phyloP scores from a whole-genome alignment of 306 rosid species.

The Casuarina glauca region DNA sequence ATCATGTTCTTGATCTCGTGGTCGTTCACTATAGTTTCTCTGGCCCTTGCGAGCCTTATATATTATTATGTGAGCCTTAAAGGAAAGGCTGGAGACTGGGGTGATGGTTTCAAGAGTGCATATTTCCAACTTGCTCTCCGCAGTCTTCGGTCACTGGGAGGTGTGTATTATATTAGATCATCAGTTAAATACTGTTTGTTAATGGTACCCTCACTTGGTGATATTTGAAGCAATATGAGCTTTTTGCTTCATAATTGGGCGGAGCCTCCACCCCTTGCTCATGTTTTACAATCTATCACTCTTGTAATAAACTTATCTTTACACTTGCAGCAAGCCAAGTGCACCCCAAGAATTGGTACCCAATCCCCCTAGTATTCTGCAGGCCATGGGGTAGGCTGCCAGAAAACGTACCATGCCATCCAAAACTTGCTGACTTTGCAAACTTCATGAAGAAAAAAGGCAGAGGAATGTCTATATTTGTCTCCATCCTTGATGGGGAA shows the following conservation, averaged over 20 bases:
- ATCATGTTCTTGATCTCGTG: constrained; percentile 99
- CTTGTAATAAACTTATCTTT: constrained; percentile 19
- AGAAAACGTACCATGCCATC: constrained; percentile 98
- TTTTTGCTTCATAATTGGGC: neutral
- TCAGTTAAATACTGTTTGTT: constrained; percentile 8
- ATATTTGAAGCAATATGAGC: constrained; percentile 6
- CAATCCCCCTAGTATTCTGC: constrained; percentile 93
- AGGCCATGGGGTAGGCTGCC: constrained; percentile 99
- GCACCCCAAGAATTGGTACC: constrained; percentile 99
- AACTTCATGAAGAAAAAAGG: constrained; percentile 99
- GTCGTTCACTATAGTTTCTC: constrained; percentile 90
- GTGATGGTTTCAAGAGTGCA: constrained; percentile 99
- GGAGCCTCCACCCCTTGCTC: neutral
- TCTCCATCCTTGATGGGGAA: constrained; percentile 93
- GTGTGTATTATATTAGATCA: constrained; percentile 35
- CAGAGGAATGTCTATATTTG: constrained; percentile 95
- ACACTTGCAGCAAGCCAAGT: constrained; percentile 81
- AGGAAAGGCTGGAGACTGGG: constrained; percentile 99
- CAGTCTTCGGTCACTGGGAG: constrained; percentile 97
- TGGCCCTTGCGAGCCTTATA: constrained; percentile 96
- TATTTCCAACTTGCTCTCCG: constrained; percentile 98
- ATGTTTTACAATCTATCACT: constrained; percentile 11
- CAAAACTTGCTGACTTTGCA: constrained; percentile 98
- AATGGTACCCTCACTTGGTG: constrained; percentile 21
- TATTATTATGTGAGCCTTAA: constrained; percentile 90